Evolutionary conservation across 1,139 yeast species (phyloP).

Genomic region (Candida neerlandica): DNA sequence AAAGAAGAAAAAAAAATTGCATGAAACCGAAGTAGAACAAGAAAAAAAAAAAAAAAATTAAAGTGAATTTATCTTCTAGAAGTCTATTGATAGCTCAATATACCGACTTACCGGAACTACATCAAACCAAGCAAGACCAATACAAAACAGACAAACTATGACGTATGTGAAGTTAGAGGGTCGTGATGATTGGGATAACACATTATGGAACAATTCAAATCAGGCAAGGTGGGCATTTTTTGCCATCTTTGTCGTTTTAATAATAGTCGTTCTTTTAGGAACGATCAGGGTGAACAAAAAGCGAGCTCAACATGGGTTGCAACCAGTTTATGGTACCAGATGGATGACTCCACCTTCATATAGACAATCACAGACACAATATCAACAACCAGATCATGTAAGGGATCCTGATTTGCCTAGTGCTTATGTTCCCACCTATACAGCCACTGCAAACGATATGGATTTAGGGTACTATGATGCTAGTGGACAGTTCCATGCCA

Average conservation of each 20-base stretch:
- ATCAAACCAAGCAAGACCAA: too few species aligned
- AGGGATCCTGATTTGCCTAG: constrained; percentile 39
- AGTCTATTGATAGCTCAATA: neutral
- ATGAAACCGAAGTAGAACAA: neutral
- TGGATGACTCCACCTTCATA: constrained; percentile 95
- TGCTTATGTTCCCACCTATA: constrained; percentile 65
- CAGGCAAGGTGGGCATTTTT: constrained; percentile 61
- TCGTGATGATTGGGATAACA: constrained; percentile 17
- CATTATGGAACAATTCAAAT: constrained; percentile 29
- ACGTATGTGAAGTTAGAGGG: neutral
- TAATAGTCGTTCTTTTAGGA: constrained; percentile 51
- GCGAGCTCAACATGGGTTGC: constrained; percentile 61
- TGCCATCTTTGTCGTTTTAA: constrained; percentile 51
- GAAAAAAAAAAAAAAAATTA: neutral
- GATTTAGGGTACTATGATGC: constrained; percentile 84
- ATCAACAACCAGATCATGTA: constrained; percentile 41
- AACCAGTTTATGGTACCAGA: constrained; percentile 79
- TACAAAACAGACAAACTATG: neutral
- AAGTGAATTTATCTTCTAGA: neutral
- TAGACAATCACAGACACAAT: constrained; percentile 67
- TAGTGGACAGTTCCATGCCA: constrained; percentile 57
- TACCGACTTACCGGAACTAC: too few species aligned
- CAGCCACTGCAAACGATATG: constrained; percentile 62
- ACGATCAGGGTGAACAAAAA: constrained; percentile 61
- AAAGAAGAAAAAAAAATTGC: too few species aligned